A percentile compares a stretch with the other conserved stretches of the same genome.
Evolutionary conservation across 495 filamentous ascomycete genomes (phyloP).

Genomic region (Sporormia fimetaria): DNA sequence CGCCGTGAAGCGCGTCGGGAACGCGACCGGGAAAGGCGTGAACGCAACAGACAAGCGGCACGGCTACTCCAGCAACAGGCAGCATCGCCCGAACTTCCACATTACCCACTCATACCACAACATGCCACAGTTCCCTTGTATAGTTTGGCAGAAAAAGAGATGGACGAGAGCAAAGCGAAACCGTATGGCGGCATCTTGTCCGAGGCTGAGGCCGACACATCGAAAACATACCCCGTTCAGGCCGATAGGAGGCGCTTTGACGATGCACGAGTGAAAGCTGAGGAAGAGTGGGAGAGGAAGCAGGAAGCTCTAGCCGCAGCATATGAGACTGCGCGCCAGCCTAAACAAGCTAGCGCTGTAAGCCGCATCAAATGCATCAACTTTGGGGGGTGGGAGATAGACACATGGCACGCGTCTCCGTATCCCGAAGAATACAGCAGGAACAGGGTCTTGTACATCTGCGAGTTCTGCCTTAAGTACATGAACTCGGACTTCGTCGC

Average conservation of each 20-base stretch:
- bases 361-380: conserved; percentile 98
- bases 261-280: conserved; percentile 72
- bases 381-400: conserved; percentile 93
- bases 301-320: conserved; percentile 33
- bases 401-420: conserved; percentile 98
- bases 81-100: conserved; percentile 22
- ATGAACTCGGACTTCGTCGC: conserved; percentile 98
- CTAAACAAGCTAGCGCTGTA: conserved; percentile 60
- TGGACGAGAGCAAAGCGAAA: conserved; percentile 79
- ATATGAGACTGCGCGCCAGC: conserved; percentile 39
- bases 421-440: conserved; percentile 97
- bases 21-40: conserved; percentile 23
- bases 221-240: conserved; percentile 68
- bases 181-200: conserved; percentile 90
- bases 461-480: conserved; percentile 97
- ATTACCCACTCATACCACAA: conserved; percentile 47
- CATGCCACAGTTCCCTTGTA: conserved; percentile 59
- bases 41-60: conserved; percentile 30
- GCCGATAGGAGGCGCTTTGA: conserved; percentile 77
- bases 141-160: conserved; percentile 73
- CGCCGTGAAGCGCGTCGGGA: conserved; percentile 27
- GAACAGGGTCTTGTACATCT: conserved; percentile 90
- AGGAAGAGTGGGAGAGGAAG: conserved; percentile 76
- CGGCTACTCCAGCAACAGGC: conserved; percentile 20
- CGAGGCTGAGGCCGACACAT: conserved; percentile 82